Evolutionary conservation across 495 filamentous ascomycete genomes (phyloP).

Genomic region (Symbiotaphrina buchneri): DNA sequence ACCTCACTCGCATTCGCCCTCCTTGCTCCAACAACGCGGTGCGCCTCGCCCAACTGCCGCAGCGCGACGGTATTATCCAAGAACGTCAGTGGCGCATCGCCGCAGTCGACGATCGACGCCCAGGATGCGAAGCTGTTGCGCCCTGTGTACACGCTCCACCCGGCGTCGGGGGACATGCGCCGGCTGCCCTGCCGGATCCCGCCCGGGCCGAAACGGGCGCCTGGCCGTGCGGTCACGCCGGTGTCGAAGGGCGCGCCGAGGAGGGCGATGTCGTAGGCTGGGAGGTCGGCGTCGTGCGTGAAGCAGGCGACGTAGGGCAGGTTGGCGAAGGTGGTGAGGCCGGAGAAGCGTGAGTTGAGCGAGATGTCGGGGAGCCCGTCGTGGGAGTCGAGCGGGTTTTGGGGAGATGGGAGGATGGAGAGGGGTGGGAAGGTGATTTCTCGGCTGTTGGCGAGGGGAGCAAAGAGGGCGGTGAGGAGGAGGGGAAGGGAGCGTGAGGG

Average conservation of each 20-base stretch:
- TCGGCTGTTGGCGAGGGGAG: too few relatives aligned
- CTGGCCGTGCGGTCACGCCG: slow-evolving; percentile 18
- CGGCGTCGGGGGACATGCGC: not conserved
- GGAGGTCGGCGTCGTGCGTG: slow-evolving; percentile 4
- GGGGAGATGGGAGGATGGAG: too few relatives aligned
- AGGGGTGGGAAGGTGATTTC: too few relatives aligned
- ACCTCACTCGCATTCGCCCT: slow-evolving; percentile 1
- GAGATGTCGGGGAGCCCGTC: too few relatives aligned
- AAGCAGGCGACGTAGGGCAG: slow-evolving; percentile 22
- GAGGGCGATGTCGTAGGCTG: slow-evolving; percentile 13
- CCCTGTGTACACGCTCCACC: slow-evolving; percentile 10
- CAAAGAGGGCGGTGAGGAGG: too few relatives aligned
- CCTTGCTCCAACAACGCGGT: slow-evolving; percentile 10
- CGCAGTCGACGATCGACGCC: slow-evolving; percentile 27
- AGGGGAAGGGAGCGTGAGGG: too few relatives aligned
- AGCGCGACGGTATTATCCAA: slow-evolving; percentile 28
- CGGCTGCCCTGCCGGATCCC: slow-evolving; percentile 23
- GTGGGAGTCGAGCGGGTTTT: too few relatives aligned
- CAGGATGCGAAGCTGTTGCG: slow-evolving; percentile 22
- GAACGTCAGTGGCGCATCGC: slow-evolving; percentile 26
- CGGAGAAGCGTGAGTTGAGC: too few relatives aligned
- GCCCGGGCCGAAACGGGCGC: slow-evolving; percentile 23
- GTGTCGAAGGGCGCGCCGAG: slow-evolving; percentile 28
- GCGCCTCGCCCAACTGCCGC: slow-evolving; percentile 12
- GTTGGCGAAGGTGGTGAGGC: slow-evolving; percentile 20